These are phyloP conservation scores for Colletotrichum noveboracense DNA, from an alignment of 2,329 filamentous ascomycete species.

Conservation along the genomic window DNA sequence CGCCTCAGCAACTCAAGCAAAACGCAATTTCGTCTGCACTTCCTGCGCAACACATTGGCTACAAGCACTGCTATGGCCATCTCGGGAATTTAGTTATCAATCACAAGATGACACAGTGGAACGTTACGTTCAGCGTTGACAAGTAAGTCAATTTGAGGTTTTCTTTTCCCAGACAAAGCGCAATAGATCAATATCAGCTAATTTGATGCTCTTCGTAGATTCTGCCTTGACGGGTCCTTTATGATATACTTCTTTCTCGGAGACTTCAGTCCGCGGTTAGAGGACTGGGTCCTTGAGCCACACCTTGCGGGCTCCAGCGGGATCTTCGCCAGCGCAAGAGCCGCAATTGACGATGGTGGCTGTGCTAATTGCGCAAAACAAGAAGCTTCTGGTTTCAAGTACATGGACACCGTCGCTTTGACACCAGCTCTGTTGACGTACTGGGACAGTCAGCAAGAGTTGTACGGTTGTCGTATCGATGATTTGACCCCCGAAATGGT, in stretches of 20 bases:
- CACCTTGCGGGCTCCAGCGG: neutral
- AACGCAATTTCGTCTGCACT: neutral
- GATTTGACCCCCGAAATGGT: neutral
- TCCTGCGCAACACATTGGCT: neutral
- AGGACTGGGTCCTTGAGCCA: neutral
- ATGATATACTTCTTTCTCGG: neutral
- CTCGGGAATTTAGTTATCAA: neutral
- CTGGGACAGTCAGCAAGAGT: neutral
- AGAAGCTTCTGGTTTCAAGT: neutral
- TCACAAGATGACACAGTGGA: neutral
- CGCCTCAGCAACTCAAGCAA: neutral
- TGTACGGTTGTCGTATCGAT: neutral
- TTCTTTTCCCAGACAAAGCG: neutral
- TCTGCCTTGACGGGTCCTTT: neutral
- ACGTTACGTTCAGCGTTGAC: neutral
- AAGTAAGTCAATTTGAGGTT: neutral
- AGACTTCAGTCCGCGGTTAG: neutral
- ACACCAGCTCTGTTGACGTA: constrained; percentile 2
- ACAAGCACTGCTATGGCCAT: neutral
- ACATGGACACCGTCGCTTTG: neutral
- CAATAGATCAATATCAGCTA: neutral
- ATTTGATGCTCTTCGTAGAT: neutral
- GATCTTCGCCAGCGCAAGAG: neutral
- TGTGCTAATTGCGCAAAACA: neutral
- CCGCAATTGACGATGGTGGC: neutral